These are phyloP conservation scores for Orobanche coerulescens DNA, from an alignment of 257 asterid genomes.

Conservation along the genomic window DNA sequence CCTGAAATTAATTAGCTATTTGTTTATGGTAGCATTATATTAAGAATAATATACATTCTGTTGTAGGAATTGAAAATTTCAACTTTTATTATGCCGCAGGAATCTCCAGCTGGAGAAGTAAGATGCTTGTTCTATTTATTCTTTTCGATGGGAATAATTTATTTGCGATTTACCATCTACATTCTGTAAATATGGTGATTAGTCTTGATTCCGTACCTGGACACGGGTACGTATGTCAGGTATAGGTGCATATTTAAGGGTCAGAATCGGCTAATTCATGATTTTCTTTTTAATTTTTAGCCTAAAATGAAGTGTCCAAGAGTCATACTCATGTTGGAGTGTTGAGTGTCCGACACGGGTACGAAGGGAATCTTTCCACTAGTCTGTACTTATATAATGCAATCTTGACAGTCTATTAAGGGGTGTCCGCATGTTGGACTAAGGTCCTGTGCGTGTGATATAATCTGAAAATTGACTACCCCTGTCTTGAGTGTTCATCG, in stretches of 20 bases:
- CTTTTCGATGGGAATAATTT: background rate
- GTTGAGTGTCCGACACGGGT: no score
- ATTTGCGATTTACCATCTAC: background rate
- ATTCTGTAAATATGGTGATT: background rate
- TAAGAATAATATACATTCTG: background rate
- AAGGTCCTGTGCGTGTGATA: background rate
- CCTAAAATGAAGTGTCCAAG: no score
- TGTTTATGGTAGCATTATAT: background rate
- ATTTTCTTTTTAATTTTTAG: no score
- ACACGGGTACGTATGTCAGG: no score
- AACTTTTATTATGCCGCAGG: constrained; percentile 18
- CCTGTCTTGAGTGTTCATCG: background rate
- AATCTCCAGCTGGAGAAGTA: constrained; percentile 31
- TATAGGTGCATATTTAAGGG: no score
- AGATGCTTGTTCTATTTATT: constrained; percentile 18
- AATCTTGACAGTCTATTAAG: background rate
- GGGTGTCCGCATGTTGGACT: background rate
- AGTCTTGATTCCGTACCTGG: background rate
- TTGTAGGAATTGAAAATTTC: constrained; percentile 27
- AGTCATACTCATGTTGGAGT: no score
- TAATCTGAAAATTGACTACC: background rate
- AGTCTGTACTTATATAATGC: background rate
- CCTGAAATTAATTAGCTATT: background rate
- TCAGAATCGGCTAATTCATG: no score
- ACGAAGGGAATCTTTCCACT: no score